These are phyloP conservation scores for Leucogyrophana mollusca DNA, from an alignment of 768 basidiomycete genomes.

Conservation along the genomic window DNA sequence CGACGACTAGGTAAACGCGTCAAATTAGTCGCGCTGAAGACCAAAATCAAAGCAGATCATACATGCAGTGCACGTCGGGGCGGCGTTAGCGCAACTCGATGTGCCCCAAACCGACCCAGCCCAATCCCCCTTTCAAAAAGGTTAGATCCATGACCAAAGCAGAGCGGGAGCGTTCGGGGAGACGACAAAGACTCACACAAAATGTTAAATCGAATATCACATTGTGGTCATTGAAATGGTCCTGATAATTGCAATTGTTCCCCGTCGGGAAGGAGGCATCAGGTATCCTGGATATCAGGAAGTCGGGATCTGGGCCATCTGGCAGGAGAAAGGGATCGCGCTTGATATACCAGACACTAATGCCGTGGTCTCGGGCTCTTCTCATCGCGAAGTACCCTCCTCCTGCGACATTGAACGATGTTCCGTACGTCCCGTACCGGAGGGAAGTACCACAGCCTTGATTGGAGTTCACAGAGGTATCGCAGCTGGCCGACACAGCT, in stretches of 20 bases:
- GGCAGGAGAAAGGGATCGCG: constrained; percentile 42
- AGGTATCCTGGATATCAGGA: constrained; percentile 22
- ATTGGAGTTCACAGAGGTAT: constrained; percentile 50
- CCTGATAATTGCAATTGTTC: constrained; percentile 48
- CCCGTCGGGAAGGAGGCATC: constrained; percentile 46
- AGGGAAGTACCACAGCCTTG: constrained; percentile 59
- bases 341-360: constrained; percentile 63
- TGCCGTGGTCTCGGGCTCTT: constrained; percentile 38
- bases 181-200: constrained; percentile 44
- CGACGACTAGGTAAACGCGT: constrained; percentile 41
- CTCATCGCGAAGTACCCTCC: constrained; percentile 65
- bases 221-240: constrained; percentile 50
- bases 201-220: constrained; percentile 63
- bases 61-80: constrained; percentile 43
- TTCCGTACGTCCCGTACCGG: constrained; percentile 42
- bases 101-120: constrained; percentile 42
- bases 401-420: constrained; percentile 45
- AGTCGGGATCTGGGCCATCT: not conserved
- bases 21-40: not conserved
- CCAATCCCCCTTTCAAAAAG: constrained; percentile 48
- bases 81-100: constrained; percentile 38
- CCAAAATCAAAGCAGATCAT: constrained; percentile 19
- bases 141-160: not conserved
- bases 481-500: constrained; percentile 44
- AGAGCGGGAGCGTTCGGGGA: not conserved